Conservation (phyloP, 495 filamentous ascomycete species). For the Hypomontagnella submonticulosa region DNA sequence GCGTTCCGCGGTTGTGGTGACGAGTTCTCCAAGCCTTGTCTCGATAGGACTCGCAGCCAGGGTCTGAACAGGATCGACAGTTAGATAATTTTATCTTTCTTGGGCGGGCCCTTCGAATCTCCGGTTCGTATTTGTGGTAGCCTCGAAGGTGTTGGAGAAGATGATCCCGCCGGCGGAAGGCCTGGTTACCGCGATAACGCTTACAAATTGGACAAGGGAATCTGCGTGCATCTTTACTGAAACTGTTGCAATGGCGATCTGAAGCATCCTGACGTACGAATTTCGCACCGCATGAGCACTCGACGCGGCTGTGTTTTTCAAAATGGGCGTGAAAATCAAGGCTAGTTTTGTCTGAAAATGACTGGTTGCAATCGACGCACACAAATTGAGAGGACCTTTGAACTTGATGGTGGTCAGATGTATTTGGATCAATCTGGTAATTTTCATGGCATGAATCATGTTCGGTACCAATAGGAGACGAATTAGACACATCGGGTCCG, state of each 20-base stretch:
- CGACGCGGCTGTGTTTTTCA: slow-evolving; percentile 20
- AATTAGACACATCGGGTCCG: no score
- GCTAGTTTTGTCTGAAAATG: background rate
- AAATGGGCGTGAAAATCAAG: slow-evolving; percentile 21
- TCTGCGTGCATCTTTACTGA: slow-evolving; percentile 14
- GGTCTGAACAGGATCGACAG: slow-evolving; percentile 7
- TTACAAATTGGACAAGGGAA: slow-evolving; percentile 50
- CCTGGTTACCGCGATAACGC: slow-evolving; percentile 48
- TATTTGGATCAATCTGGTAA: background rate
- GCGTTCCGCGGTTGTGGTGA: no score
- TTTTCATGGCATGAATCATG: background rate
- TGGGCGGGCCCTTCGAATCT: slow-evolving; percentile 18
- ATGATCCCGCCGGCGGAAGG: slow-evolving; percentile 53
- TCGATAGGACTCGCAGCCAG: slow-evolving; percentile 26
- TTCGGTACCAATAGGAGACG: background rate
- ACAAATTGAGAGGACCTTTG: background rate
- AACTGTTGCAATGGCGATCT: slow-evolving; percentile 42
- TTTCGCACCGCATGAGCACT: slow-evolving; percentile 40
- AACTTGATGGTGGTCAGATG: slow-evolving; percentile 15
- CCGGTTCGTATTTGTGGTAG: slow-evolving; percentile 48
- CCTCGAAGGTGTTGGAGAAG: slow-evolving; percentile 50
- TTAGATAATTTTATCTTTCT: background rate
- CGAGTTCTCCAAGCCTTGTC: no score
- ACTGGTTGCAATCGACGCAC: slow-evolving; percentile 38
- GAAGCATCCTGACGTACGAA: slow-evolving; percentile 48